These are phyloP conservation scores for Graphilbum sp. DNA, from an alignment of 2,329 filamentous ascomycete species.

Conservation along the genomic window DNA sequence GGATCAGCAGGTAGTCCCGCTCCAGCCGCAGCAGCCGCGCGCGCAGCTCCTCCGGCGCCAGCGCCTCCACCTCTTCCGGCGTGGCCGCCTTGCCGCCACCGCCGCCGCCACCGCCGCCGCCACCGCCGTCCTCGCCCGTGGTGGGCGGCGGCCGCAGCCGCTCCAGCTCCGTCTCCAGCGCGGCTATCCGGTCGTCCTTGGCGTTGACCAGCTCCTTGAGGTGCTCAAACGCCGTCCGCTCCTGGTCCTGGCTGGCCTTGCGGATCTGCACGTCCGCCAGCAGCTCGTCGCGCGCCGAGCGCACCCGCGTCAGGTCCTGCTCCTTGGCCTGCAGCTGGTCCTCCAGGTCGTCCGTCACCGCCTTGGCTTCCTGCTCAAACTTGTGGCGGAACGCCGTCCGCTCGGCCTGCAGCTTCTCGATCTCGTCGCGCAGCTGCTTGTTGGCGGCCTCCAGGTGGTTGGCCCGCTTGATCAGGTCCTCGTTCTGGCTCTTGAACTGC, in stretches of 20 bases:
- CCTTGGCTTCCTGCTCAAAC: slow-evolving; percentile 65
- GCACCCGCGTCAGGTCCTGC: slow-evolving; percentile 70
- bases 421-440: slow-evolving; percentile 67
- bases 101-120: slow-evolving; percentile 13
- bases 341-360: slow-evolving; percentile 60
- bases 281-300: slow-evolving; percentile 71
- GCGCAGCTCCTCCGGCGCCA: slow-evolving; percentile 56
- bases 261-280: slow-evolving; percentile 65
- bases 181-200: slow-evolving; percentile 62
- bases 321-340: slow-evolving; percentile 67
- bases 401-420: slow-evolving; percentile 71
- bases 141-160: slow-evolving; percentile 37
- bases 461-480: slow-evolving; percentile 80
- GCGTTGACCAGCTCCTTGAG: slow-evolving; percentile 66
- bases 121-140: no score
- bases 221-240: slow-evolving; percentile 51
- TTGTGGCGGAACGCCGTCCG: slow-evolving; percentile 66
- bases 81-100: slow-evolving; percentile 27
- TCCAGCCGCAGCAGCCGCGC: slow-evolving; percentile 59
- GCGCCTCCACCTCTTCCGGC: slow-evolving; percentile 33
- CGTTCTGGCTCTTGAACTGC: slow-evolving; percentile 72
- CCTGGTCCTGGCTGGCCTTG: slow-evolving; percentile 64
- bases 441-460: slow-evolving; percentile 87
- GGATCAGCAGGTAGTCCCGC: slow-evolving; percentile 68
- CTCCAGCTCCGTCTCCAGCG: slow-evolving; percentile 69